Evolutionary conservation across 2,329 filamentous ascomycete genomes (phyloP).

Genomic region (Aspergillus quadrilineatus): DNA sequence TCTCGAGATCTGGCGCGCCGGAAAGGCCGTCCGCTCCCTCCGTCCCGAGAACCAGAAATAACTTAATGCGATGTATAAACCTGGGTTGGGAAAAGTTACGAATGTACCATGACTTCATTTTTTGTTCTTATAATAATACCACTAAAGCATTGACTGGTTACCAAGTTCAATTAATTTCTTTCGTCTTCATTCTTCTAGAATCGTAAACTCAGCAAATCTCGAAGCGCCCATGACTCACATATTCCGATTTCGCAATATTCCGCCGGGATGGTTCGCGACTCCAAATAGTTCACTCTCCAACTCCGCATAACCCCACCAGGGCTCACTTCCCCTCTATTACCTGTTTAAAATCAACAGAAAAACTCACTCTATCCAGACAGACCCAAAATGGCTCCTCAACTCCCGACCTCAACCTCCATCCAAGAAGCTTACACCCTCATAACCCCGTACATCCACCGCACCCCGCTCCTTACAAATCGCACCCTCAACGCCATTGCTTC

Average conservation of each 20-base stretch:
- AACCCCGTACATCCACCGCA: slow-evolving; percentile 72
- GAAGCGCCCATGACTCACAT: neutral
- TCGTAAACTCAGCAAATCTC: too few species aligned
- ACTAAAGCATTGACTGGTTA: slow-evolving; percentile 4
- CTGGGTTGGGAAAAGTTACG: slow-evolving; percentile 35
- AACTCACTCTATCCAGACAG: neutral
- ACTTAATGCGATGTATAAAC: slow-evolving; percentile 32
- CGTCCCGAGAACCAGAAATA: slow-evolving; percentile 86
- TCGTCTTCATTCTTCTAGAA: neutral
- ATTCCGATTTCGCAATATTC: neutral
- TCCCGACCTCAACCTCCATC: slow-evolving; percentile 72
- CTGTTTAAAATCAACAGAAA: neutral
- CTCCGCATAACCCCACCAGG: neutral
- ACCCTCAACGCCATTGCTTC: slow-evolving; percentile 76
- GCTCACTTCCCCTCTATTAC: neutral
- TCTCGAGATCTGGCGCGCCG: slow-evolving; percentile 98
- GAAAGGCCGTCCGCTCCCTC: slow-evolving; percentile 90
- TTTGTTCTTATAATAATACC: slow-evolving; percentile 22
- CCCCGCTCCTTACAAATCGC: slow-evolving; percentile 76
- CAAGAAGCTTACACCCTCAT: slow-evolving; percentile 71
- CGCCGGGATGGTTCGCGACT: slow-evolving; percentile 1
- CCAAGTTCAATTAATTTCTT: neutral
- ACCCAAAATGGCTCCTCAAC: slow-evolving; percentile 42
- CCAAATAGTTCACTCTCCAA: neutral
- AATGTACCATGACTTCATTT: slow-evolving; percentile 35